Percentiles rank a stretch among this genome's conserved stretches.
Conservation (phyloP, 495 filamentous ascomycete genomes). For the Pseudevernia furfuracea region DNA sequence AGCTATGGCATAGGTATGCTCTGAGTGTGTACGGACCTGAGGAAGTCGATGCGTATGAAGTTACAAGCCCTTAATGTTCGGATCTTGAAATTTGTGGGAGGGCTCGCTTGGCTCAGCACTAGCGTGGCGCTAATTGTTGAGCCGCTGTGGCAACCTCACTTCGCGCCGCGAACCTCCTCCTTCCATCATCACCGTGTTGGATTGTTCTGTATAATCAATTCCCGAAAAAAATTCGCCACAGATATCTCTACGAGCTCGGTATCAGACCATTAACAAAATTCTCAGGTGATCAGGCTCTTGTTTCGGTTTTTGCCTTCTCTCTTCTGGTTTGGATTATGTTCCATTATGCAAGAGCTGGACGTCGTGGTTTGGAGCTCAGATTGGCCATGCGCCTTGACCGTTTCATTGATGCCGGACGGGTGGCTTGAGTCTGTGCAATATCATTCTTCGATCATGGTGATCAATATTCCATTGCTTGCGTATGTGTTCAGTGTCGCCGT, state of each 20-base stretch:
- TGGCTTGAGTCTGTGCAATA: not conserved
- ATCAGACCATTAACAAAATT: not conserved
- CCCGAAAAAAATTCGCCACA: not conserved
- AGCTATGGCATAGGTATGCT: not conserved
- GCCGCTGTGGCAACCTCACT: constrained; percentile 17
- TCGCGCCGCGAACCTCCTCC: constrained; percentile 3
- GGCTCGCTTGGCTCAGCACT: constrained; percentile 15
- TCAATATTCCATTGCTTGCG: not conserved
- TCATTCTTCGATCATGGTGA: not conserved
- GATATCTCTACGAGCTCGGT: not conserved
- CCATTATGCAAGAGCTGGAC: not conserved
- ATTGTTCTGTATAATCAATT: not conserved
- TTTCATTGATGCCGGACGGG: not conserved
- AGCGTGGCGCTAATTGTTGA: constrained; percentile 18
- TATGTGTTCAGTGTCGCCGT: not conserved
- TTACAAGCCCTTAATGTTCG: constrained; percentile 4
- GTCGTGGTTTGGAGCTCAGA: not conserved
- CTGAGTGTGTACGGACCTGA: not conserved
- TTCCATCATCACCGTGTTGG: not conserved
- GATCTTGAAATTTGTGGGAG: constrained; percentile 7
- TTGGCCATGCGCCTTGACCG: not conserved
- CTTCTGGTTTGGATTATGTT: not conserved
- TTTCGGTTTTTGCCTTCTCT: not conserved
- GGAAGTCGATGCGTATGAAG: not conserved
- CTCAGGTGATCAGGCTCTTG: not conserved